These are phyloP conservation scores for Puccinia polysora DNA, from an alignment of 1,284 basidiomycete species.

Conservation along the genomic window DNA sequence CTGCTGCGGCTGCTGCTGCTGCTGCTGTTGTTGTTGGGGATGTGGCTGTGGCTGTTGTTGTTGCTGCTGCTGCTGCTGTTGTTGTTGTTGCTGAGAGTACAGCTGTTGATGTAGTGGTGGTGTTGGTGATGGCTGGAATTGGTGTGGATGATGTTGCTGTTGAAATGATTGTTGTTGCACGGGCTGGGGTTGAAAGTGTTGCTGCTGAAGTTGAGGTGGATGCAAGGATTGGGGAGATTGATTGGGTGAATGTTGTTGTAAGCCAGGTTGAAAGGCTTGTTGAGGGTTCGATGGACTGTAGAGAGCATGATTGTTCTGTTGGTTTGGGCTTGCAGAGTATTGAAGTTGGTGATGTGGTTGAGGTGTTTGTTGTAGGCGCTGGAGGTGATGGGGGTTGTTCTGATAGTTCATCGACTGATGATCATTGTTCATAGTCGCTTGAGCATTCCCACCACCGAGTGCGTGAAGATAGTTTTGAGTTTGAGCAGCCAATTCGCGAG, in stretches of 20 bases:
- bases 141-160: conserved; percentile 15
- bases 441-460: conserved; percentile 14
- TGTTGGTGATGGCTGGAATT: conserved; percentile 7
- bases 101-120: conserved; percentile 22
- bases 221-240: conserved; percentile 11
- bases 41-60: conserved; percentile 53
- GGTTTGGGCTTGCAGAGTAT: background rate
- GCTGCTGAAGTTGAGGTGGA: conserved; percentile 18
- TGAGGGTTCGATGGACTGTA: no score
- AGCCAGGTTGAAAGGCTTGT: background rate
- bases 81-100: conserved; percentile 1
- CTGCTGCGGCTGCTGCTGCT: conserved; percentile 60
- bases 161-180: conserved; percentile 14
- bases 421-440: background rate
- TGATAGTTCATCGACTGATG: background rate
- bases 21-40: conserved; percentile 57
- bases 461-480: conserved; percentile 38
- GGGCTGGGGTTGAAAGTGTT: background rate
- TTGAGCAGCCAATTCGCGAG: conserved; percentile 30
- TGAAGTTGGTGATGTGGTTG: background rate
- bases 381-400: background rate
- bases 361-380: background rate
- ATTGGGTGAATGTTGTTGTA: conserved; percentile 5
- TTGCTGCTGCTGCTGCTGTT: conserved; percentile 44
- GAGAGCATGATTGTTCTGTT: no score